Evolutionary conservation across 148 eudicot genomes (phyloP).

Genomic region (Heliamphora exappendiculata): DNA sequence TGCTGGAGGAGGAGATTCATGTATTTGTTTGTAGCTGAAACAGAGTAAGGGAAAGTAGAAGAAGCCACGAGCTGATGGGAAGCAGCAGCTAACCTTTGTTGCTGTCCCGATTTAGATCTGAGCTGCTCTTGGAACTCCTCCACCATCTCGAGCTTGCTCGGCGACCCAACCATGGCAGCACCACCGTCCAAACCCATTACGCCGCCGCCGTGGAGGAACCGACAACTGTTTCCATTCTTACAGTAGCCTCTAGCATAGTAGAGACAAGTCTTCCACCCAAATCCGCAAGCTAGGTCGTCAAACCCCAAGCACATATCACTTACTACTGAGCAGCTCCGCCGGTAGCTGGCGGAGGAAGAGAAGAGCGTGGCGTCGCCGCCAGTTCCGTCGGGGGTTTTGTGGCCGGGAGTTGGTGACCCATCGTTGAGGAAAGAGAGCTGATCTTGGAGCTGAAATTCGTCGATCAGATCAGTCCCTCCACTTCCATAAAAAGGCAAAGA

Average conservation of each 20-base stretch:
- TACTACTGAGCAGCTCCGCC: conserved; percentile 78
- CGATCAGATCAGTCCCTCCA: conserved; percentile 36
- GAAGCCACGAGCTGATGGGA: conserved; percentile 48
- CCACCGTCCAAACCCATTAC: conserved; percentile 9
- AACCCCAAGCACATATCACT: conserved; percentile 46
- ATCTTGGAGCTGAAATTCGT: conserved; percentile 68
- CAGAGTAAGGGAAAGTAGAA: conserved; percentile 35
- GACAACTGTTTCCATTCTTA: conserved; percentile 72
- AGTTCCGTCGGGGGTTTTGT: conserved; percentile 13
- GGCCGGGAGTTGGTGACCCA: conserved; percentile 25
- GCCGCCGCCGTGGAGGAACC: conserved; percentile 55
- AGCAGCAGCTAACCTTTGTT: conserved; percentile 49
- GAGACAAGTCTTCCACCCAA: conserved; percentile 78
- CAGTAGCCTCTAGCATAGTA: conserved; percentile 89
- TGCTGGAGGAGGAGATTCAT: conserved; percentile 56
- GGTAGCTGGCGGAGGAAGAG: too few species aligned
- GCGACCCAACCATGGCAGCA: conserved; percentile 46
- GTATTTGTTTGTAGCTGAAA: conserved; percentile 27
- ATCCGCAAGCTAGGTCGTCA: conserved; percentile 42
- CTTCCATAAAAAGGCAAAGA: conserved; percentile 44
- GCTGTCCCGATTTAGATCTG: conserved; percentile 67
- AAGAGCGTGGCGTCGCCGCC: conserved; percentile 10
- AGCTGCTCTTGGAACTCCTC: conserved; percentile 73
- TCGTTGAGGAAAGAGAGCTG: conserved; percentile 63
- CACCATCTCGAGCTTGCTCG: conserved; percentile 51